Base-by-base conservation (phyloP, 257 asterid species). In the Gynochthodes officinalis region DNA sequence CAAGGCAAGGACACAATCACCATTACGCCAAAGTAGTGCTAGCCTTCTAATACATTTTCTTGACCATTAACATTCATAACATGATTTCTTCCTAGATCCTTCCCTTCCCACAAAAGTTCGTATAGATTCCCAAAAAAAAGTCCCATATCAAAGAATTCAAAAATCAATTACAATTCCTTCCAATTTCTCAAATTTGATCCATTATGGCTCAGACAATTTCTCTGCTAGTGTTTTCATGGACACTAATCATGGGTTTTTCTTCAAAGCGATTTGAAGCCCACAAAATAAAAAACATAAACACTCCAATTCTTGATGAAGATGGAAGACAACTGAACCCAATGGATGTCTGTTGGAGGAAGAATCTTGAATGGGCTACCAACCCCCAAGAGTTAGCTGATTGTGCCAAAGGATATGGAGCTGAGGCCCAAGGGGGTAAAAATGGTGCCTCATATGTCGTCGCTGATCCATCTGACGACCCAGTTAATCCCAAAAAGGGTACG, bases 401-500 rank as follows among this genome's bases (percentile, higher is more conserved):
- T 11, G 58, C 70, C 8, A 75, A 23, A 68, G 79, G 79, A 3
- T 75, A 46, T 12, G 79, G 79, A 19, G 64, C 44, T 33, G 70
- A 27, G 18, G 64, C 79, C 19, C 28, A 59, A n/a, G 79, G 75
- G 2, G 79, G 79, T 1, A 75, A 75, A 12, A 59, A 59, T 18
- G 79, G 79, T 61, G 65, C 44, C 1, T 42, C 48, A 23, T 75
- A 75, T n/a, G 48, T 69, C 2, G 79, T 75, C 33, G 60, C 55
- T 37, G 70, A 59, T 44, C 70, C 75, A 16, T 75, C 79, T 10
- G 79, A 75, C 64, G 75, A 75, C 27, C 74, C 79, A 2, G 16
- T 59, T 4, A 60, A 75, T 61, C 79, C 79, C 23, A 49, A 68
- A 69, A 60, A 46, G 15, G 79, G 79, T 27, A 75, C 74, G 0